Evolutionary conservation across 148 eudicot species (phyloP), one percentile per base, ranked within the genome.

Genomic region (Persicaria tinctoria): DNA sequence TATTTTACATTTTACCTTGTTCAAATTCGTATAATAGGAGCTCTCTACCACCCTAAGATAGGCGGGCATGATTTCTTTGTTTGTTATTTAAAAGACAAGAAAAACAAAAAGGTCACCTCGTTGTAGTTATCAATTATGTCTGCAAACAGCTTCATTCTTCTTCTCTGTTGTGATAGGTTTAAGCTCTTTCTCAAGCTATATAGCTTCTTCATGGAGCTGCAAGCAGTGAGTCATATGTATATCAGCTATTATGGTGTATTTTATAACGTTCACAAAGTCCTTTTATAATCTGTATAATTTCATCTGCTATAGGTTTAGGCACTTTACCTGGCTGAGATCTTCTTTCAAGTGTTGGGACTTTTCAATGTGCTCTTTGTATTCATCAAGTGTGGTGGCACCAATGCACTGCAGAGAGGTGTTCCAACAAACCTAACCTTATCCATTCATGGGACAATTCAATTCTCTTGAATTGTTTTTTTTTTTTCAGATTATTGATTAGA

Each of bases 351-450:
- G 98, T 92, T 14, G 98, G 94, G 75, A 89, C 98, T 83, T 89
- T 80, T 93, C 98, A 51, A 93, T 91, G 77, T 91, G 98, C 76
- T 91, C 88, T 68, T 94, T 80, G 87, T 93, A 93, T 77, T 93
- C 98, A 79, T 91, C 98, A 8, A 89, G 92, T 50, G 97, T 93
- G 23, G 98, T 93, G 82, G 91, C 91, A 49, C 97, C 98, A 63
- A 93, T 97, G 77, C 98, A 23, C 27, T 23, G 27, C 27, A 23
- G 27, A 23, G 27, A 23, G 27, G 27, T 23, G 27, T 23, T 23
- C 27, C 56, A 8, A 53, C 56, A 53, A 53, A 8, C 11, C 11
- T 53, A 53, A 53, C 14, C 14, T 8, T 53, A 14, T 23, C 27
- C 27, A 23, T 23, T 23, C 27, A 23, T 23, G 27, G 27, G 27